A percentile compares a stretch with the other conserved stretches of the same genome.
Evolutionary conservation across 1,139 yeast species (phyloP).

Genomic region (Sugiyamaella grinbergsii): DNA sequence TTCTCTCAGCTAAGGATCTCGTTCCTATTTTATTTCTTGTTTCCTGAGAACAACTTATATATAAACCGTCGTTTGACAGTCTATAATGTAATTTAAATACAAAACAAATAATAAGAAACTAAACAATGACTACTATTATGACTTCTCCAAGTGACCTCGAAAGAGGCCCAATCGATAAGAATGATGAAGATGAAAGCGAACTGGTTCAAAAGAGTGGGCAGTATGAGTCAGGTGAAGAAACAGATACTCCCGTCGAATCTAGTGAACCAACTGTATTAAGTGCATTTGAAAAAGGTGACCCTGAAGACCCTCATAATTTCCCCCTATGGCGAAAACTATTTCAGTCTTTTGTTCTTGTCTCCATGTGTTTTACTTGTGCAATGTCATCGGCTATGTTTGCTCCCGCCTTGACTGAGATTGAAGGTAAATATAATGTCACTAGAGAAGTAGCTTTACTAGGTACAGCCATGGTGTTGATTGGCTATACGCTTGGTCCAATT

Average conservation of each 20-base stretch:
- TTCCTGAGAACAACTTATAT: too few species aligned
- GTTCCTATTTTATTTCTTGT: too few species aligned
- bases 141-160: neutral
- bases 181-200: too few species aligned
- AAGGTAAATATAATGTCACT: slow-evolving; percentile 13
- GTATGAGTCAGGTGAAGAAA: too few species aligned
- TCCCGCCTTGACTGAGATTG: slow-evolving; percentile 15
- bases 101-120: too few species aligned
- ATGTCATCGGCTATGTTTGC: slow-evolving; percentile 20
- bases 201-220: too few species aligned
- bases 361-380: slow-evolving; percentile 15
- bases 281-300: slow-evolving; percentile 18
- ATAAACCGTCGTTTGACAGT: too few species aligned
- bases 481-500: slow-evolving; percentile 14
- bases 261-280: slow-evolving; percentile 10
- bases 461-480: slow-evolving; percentile 20
- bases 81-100: too few species aligned
- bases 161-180: neutral
- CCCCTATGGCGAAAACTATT: slow-evolving; percentile 9
- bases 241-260: too few species aligned
- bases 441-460: slow-evolving; percentile 18
- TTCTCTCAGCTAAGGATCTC: too few species aligned
- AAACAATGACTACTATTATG: too few species aligned
- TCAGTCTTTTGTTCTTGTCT: slow-evolving; percentile 13
- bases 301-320: slow-evolving; percentile 17